Evolutionary conservation across 306 rosid genomes (phyloP).

Genomic region (Glycine soja): DNA sequence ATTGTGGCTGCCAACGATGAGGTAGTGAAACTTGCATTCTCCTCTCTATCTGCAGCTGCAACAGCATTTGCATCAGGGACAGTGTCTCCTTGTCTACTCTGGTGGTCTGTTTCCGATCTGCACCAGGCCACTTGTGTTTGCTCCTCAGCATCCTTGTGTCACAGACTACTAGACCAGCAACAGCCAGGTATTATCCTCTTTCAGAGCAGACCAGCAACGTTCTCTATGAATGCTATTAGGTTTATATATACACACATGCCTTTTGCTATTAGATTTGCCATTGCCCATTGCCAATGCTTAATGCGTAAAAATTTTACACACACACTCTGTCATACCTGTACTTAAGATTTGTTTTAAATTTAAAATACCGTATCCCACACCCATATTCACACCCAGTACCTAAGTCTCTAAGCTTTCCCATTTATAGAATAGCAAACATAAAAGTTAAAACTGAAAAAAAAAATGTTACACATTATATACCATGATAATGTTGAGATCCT

Average conservation of each 20-base stretch:
- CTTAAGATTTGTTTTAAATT: neutral
- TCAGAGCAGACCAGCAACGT: neutral
- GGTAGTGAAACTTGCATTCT: neutral
- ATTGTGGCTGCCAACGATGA: neutral
- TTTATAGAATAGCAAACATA: conserved; percentile 13
- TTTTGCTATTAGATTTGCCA: neutral
- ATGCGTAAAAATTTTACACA: neutral
- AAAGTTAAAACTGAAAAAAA: conserved; percentile 11
- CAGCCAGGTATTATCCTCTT: neutral
- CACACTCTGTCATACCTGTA: neutral
- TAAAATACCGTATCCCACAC: neutral
- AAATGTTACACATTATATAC: conserved; percentile 54
- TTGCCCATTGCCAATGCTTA: neutral
- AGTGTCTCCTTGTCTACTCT: neutral
- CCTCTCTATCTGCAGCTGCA: neutral
- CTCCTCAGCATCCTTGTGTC: neutral
- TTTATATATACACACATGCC: neutral
- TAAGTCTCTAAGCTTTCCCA: conserved; percentile 30
- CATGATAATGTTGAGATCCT: conserved; percentile 98
- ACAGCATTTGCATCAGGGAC: neutral
- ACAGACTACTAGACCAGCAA: neutral
- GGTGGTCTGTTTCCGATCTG: neutral
- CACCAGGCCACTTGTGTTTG: neutral
- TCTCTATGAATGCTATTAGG: neutral
- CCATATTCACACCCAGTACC: neutral